Base-by-base conservation (phyloP, 2,329 filamentous ascomycete genomes). In the Diplocarpon mali region DNA sequence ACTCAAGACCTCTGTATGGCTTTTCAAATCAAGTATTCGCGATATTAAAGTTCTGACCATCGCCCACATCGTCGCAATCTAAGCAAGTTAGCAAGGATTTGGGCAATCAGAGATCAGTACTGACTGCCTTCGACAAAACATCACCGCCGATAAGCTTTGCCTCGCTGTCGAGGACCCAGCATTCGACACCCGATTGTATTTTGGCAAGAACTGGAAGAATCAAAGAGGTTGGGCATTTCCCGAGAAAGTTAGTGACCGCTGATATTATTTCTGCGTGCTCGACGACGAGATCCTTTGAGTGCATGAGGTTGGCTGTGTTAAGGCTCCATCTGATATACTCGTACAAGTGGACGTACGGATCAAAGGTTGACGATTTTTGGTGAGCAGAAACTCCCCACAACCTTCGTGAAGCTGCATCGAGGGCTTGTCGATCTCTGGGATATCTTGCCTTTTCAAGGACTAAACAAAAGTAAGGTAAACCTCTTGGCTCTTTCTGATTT, bases 341-440 rank as follows among this genome's bases (percentile, higher is more conserved):
- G 57, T 88, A 84, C 1, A 93, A 63, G 42, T 76, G 68, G 42
- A 80, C 73, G 51, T 81, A 85, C 0, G 81, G 76, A 55, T 88
- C 75, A 47, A 69, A 73, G 66, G 57, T 46, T 32, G 66, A 51
- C 1, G 63, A 62, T 42, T 67, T 67, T 2, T 64, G 57, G 1
- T 66, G 66, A 0, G 64, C 62, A 30, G 63, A 59, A 1, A 71
- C 72, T 3, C 78, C 78, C 81, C 82, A 87, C 0, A 89, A 65
- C n/a, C 71, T 71, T 40, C 75, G 74, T 40, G 76, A 70, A 42
- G 76, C 79, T 42, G 75, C 71, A 46, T 87, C 83, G 4, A 87
- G 65, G 10, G 77, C 73, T 49, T 78, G 73, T 6, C 69, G 69
- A 53, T 80, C 79, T 10, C 71, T 69, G 6, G 80, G 78, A 41